Conservation (phyloP, 2,329 filamentous ascomycete species). For the Scorias spongiosa region DNA sequence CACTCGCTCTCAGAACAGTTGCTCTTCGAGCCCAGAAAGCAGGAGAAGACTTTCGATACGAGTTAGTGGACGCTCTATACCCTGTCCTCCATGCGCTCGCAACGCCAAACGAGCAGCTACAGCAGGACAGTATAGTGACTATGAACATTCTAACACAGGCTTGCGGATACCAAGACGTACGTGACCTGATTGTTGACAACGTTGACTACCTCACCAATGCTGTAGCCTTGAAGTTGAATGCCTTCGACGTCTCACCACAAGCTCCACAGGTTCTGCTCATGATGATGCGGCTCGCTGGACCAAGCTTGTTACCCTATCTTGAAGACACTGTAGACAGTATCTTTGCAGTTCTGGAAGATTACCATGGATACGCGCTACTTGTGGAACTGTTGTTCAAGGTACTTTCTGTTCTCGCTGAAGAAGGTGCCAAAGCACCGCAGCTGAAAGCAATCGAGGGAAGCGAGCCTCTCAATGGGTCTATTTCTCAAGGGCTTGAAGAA, state of each 20-base stretch:
- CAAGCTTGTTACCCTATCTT: conserved; percentile 67
- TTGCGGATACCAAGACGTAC: conserved; percentile 60
- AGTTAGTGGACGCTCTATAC: conserved; percentile 83
- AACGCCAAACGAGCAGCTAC: conserved; percentile 50
- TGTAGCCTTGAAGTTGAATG: conserved; percentile 74
- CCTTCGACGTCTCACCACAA: conserved; percentile 80
- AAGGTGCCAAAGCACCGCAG: conserved; percentile 49
- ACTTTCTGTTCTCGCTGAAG: conserved; percentile 66
- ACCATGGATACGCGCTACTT: conserved; percentile 78
- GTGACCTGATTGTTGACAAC: conserved; percentile 72
- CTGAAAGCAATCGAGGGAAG: conserved; percentile 27
- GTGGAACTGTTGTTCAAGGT: conserved; percentile 77
- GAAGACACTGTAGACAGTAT: conserved; percentile 86
- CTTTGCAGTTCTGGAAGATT: conserved; percentile 85
- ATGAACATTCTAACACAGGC: conserved; percentile 64
- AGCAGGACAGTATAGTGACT: conserved; percentile 67
- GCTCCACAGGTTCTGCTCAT: conserved; percentile 81
- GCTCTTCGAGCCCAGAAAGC: conserved; percentile 59
- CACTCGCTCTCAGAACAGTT: conserved; percentile 66
- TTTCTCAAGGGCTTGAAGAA: conserved; percentile 30
- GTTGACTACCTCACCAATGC: conserved; percentile 96
- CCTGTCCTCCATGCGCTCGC: conserved; percentile 81
- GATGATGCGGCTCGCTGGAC: conserved; percentile 82
- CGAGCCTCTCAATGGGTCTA: conserved; percentile 10
- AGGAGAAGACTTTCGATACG: conserved; percentile 55